Evolutionary conservation across 2,329 filamentous ascomycete genomes (phyloP).

Genomic region (Ascochyta rabiei): DNA sequence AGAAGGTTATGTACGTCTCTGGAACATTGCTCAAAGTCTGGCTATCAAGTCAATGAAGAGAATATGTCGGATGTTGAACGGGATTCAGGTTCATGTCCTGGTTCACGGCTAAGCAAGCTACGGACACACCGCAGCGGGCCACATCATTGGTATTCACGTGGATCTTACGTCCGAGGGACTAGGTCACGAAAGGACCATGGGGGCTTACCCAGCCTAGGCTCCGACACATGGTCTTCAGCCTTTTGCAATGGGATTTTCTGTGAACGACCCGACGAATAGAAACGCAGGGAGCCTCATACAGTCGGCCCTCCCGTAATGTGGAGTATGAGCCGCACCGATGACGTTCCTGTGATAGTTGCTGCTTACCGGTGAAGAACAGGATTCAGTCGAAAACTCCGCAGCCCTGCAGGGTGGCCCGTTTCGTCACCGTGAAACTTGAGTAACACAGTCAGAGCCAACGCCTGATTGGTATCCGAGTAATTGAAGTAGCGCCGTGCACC

Average conservation of each 20-base stretch:
- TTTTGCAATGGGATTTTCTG: not conserved
- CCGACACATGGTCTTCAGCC: conserved; percentile 13
- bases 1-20: conserved; percentile 5
- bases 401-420: conserved; percentile 23
- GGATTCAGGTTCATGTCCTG: conserved; percentile 9
- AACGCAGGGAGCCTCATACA: conserved; percentile 15
- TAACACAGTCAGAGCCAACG: not conserved
- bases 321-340: conserved; percentile 29
- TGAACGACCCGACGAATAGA: not conserved
- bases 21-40: conserved; percentile 1
- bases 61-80: conserved; percentile 11
- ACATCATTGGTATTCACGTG: conserved; percentile 4
- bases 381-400: conserved; percentile 22
- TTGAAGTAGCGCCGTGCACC: conserved; percentile 22
- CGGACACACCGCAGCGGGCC: conserved; percentile 7
- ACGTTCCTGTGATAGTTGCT: conserved; percentile 21
- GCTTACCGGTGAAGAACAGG: conserved; percentile 24
- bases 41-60: not conserved
- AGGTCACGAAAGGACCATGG: conserved; percentile 7
- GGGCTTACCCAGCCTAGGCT: not conserved
- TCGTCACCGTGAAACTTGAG: conserved; percentile 13
- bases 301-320: conserved; percentile 39
- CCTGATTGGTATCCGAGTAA: conserved; percentile 15
- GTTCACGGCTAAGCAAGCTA: conserved; percentile 4
- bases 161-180: conserved; percentile 7